phyloP scores from a whole-genome alignment of 805 yeast genomes.

The Yamadazyma tumulicola region DNA sequence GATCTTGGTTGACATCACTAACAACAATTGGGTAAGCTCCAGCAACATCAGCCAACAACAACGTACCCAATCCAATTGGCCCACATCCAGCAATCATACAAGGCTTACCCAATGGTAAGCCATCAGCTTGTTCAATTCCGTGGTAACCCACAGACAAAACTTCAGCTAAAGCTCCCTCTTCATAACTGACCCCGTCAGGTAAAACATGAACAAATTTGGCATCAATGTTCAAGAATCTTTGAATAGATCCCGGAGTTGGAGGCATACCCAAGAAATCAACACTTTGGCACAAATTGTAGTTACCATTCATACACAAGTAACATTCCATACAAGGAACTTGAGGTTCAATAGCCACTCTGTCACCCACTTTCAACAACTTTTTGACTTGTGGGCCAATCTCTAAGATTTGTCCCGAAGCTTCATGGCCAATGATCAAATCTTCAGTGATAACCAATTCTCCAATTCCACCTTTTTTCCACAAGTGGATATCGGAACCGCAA shows the following conservation, averaged over 20 bases:
- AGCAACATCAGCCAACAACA: conserved; percentile 17
- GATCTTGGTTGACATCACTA: conserved; percentile 20
- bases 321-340: conserved; percentile 48
- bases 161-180: conserved; percentile 26
- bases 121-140: conserved; percentile 19
- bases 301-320: conserved; percentile 20
- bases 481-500: conserved; percentile 23
- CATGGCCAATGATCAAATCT: conserved; percentile 43
- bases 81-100: conserved; percentile 24
- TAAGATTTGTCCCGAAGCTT: conserved; percentile 45
- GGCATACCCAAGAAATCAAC: conserved; percentile 18
- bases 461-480: conserved; percentile 21
- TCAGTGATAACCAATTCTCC: conserved; percentile 32
- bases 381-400: conserved; percentile 47
- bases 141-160: conserved; percentile 23
- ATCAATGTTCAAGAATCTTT: conserved; percentile 16
- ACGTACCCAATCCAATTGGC: conserved; percentile 26
- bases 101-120: conserved; percentile 17
- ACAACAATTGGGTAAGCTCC: conserved; percentile 23
- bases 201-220: conserved; percentile 17
- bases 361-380: conserved; percentile 42
- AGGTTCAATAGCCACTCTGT: conserved; percentile 53
- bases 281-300: conserved; percentile 20
- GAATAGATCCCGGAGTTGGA: conserved; percentile 15
- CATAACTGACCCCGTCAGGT: conserved; percentile 21